A percentile compares a stretch with the other conserved stretches of the same genome.
Evolutionary conservation across 257 asterid genomes (phyloP).

Genomic region (Ligustrum vulgare): DNA sequence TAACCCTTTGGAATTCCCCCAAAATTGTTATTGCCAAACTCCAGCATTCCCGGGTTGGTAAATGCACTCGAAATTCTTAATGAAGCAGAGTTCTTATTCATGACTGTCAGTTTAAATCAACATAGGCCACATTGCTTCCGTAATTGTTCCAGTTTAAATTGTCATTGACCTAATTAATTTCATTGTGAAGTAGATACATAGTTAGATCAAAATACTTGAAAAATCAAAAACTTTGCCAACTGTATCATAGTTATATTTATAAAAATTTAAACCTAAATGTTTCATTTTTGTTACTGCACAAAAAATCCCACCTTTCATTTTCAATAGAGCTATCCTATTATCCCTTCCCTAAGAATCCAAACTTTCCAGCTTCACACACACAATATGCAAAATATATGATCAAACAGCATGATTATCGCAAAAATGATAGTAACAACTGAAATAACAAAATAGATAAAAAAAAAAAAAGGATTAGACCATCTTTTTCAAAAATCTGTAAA

Average conservation of each 20-base stretch:
- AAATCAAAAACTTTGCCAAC: no score
- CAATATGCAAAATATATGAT: no score
- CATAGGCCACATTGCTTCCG: constrained; percentile 22
- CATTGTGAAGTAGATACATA: constrained; percentile 7
- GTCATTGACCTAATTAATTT: constrained; percentile 1
- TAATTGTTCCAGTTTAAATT: constrained; percentile 1
- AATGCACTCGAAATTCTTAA: constrained; percentile 67
- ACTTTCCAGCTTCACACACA: constrained; percentile 15
- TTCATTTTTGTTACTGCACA: constrained; percentile 14
- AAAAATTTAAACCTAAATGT: neutral
- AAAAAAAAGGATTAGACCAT: no score
- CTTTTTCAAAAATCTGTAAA: no score
- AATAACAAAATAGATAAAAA: no score
- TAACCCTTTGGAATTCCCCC: constrained; percentile 60
- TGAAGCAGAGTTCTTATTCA: constrained; percentile 52
- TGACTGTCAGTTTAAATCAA: constrained; percentile 32
- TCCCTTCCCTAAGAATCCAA: constrained; percentile 22
- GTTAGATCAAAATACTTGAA: constrained; percentile 16
- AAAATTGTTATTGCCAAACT: constrained; percentile 47
- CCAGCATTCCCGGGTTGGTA: constrained; percentile 93
- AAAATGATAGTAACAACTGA: no score
- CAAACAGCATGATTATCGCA: no score
- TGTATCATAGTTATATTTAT: no score
- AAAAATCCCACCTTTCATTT: constrained; percentile 29
- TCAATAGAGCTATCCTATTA: constrained; percentile 14